Base-by-base conservation (phyloP, 371 early-diverging fungal genomes). In the Mortierella polycephala region DNA sequence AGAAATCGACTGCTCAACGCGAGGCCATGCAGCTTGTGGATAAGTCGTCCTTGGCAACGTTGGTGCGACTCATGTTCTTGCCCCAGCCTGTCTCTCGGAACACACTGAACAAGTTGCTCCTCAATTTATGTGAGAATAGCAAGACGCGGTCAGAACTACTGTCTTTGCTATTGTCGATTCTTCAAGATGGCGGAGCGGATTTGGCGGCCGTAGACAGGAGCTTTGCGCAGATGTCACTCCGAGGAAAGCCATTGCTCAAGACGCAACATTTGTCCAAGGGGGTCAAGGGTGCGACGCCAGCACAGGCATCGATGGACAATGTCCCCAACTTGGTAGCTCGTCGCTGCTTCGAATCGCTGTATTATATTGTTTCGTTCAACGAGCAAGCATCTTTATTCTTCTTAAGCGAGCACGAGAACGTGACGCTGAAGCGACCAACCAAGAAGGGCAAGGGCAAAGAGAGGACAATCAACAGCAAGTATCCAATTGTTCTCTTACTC, bases 101-200 rank as follows among this genome's bases (percentile, higher is more conserved):
- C 30, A 84, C 91, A 42, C 75, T 96, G 45, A 89, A 89, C 67
- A 85, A 90, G 58, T 72, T 96, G 14, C 76, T 98, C 49, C 85
- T 92, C 56, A 95, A 95, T 75, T 87, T 99, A 9, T 93, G 95
- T 74, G 96, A 97, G 80, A 97, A 97, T 80, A 89, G 88, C 69
- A 90, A 91, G 67, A 93, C 97, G 0, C 88, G 98, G 13, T 76
- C 88, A 9, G 98, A 99, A 63, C 76, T 98, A 2, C 83, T 98
- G 13, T 90, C 93, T 0, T 85, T 96, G 49, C 83, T 98, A 58
- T 86, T 98, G 16, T 93, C 94, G 30, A 90, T 97, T 30, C 86
- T 98, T 49, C 92, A 93, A 60, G 95, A 95, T 65, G 94, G 94
- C 7, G 90, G 91, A 46, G 86, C 87, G 4, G 94, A 95, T 72